These are phyloP conservation scores for Solanum etuberosum DNA, from an alignment of 257 asterid genomes.

Conservation along the genomic window DNA sequence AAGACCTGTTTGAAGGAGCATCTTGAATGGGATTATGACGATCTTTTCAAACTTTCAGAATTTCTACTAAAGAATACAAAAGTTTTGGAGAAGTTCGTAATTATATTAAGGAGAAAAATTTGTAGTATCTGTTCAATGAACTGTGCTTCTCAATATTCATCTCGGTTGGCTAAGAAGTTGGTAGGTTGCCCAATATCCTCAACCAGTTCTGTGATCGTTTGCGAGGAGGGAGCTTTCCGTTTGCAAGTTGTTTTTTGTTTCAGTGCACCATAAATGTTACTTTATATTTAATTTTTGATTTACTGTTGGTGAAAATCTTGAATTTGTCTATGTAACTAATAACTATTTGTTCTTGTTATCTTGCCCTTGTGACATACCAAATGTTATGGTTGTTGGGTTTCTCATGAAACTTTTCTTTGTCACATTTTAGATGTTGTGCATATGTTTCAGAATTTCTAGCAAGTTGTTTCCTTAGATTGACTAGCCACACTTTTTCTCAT, in stretches of 20 bases:
- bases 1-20: not conserved
- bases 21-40: not conserved
- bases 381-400: not conserved
- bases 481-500: not conserved
- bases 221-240: not conserved
- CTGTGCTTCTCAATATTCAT: not conserved
- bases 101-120: not conserved
- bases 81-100: not conserved
- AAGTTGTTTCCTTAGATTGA: not conserved
- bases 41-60: not conserved
- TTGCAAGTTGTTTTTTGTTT: not conserved
- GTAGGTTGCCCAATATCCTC: not conserved
- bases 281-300: not conserved
- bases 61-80: not conserved
- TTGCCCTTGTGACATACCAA: not conserved
- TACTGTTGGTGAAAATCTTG: not conserved
- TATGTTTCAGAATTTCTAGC: not conserved
- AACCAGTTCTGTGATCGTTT: not conserved
- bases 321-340: not conserved
- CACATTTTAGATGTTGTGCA: not conserved
- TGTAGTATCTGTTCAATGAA: not conserved
- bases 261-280: not conserved
- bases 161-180: not conserved
- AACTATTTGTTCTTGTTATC: not conserved
- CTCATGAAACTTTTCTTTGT: not conserved